A percentile compares a stretch with the other conserved stretches of the same genome.
These are phyloP conservation scores for Ophiostoma sp. DNA, from an alignment of 2,329 filamentous ascomycete species.

Conservation along the genomic window DNA sequence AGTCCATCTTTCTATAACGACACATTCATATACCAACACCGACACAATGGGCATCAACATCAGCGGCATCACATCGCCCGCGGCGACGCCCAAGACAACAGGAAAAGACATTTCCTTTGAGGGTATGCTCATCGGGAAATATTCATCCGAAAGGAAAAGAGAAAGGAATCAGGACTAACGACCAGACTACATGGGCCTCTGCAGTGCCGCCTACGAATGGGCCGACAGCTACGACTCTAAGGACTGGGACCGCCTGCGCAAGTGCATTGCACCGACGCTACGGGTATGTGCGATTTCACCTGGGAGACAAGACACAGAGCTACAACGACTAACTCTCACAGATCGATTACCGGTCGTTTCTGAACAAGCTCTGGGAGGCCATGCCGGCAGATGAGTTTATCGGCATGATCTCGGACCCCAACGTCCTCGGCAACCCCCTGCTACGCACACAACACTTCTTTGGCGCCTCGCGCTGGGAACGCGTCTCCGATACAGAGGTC, in stretches of 20 bases:
- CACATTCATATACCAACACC: not conserved
- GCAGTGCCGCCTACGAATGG: slow-evolving; percentile 53
- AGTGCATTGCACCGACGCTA: slow-evolving; percentile 58
- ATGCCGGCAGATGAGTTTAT: slow-evolving; percentile 60
- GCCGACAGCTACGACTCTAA: slow-evolving; percentile 62
- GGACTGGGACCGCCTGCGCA: slow-evolving; percentile 55
- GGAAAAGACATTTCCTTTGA: slow-evolving; percentile 24
- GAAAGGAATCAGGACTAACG: slow-evolving; percentile 23
- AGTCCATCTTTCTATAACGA: not conserved
- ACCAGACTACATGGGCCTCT: slow-evolving; percentile 46
- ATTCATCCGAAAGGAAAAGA: not conserved
- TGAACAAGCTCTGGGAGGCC: slow-evolving; percentile 54
- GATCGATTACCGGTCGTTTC: slow-evolving; percentile 66
- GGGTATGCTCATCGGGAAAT: slow-evolving; percentile 14
- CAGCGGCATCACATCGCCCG: slow-evolving; percentile 17
- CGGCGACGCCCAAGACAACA: slow-evolving; percentile 8
- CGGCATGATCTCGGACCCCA: slow-evolving; percentile 50
- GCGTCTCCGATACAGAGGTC: slow-evolving; percentile 52
- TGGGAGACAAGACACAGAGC: not conserved
- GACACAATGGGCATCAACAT: slow-evolving; percentile 23
- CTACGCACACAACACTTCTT: slow-evolving; percentile 62
- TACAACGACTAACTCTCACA: slow-evolving; percentile 32
- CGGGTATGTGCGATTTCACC: slow-evolving; percentile 35
- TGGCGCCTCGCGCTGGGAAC: slow-evolving; percentile 53
- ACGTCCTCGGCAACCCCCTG: slow-evolving; percentile 55